Conservation (phyloP, 345 rosid species). For the Salix suchowensis region DNA sequence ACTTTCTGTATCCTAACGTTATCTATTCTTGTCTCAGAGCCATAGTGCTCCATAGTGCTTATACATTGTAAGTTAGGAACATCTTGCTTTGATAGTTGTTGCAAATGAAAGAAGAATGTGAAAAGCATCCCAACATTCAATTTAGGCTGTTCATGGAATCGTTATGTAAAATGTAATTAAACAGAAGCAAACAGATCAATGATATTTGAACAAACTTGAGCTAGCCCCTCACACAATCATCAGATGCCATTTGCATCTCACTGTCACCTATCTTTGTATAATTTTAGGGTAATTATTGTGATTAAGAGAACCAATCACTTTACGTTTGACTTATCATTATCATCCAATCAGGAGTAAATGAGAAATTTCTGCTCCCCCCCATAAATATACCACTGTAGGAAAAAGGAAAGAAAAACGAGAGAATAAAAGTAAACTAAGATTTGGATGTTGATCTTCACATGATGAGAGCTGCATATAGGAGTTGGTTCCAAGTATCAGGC, state of each 20-base stretch:
- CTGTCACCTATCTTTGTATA: background rate
- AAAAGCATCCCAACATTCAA: background rate
- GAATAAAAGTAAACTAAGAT: background rate
- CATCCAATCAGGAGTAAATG: slow-evolving; percentile 3
- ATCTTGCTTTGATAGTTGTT: background rate
- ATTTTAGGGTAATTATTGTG: slow-evolving; percentile 7
- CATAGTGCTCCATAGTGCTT: background rate
- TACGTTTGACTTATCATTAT: slow-evolving; percentile 29
- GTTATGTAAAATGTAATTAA: background rate
- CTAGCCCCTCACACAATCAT: background rate
- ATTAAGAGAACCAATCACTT: slow-evolving; percentile 28
- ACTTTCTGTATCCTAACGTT: background rate
- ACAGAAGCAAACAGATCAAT: background rate
- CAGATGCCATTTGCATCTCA: background rate
- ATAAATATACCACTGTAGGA: slow-evolving; percentile 15
- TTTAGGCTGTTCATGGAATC: background rate
- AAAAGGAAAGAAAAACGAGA: background rate
- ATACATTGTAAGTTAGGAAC: background rate
- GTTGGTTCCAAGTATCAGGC: slow-evolving; percentile 97
- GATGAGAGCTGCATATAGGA: slow-evolving; percentile 69
- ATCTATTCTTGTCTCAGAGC: background rate
- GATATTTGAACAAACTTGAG: background rate
- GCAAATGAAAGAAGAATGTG: background rate
- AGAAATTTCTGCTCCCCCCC: background rate
- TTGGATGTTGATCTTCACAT: slow-evolving; percentile 30